Base-by-base conservation (phyloP, 768 basidiomycete genomes). In the Leccinellum albellum region DNA sequence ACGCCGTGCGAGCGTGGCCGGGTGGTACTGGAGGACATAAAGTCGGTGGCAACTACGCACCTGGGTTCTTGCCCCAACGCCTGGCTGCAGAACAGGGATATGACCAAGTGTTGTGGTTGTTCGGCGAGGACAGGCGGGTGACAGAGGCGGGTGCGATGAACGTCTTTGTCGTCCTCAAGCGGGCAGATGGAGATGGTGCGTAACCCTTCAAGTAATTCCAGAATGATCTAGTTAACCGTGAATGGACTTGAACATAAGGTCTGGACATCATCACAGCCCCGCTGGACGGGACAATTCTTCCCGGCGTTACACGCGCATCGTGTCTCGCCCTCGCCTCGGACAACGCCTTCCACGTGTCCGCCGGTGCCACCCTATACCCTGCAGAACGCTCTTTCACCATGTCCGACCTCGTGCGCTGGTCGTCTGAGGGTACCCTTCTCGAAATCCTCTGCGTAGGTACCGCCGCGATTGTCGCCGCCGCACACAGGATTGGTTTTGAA, bases 381-480 rank as follows among this genome's bases (percentile, higher is more conserved):
- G 71, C 76, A n/a, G 89, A 91, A 69, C 78, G 80, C 14, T 61
- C 75, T 3, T 71, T 91, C n/a, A 82, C 85, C 17, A 84, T 86
- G 67, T 56, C 69, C 4, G 82, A 91, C 53, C 65, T 91, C 76
- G 84, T 9, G 67, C 78, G 63, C 55, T 86, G 74, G 57, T 74
- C 82, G 9, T 64, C 79, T 55, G 73, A 81, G n/a, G 90, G 88
- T 12, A 76, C 73, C 13, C 79, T 98, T 10, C 78, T 87, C 21
- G 95, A 98, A 71, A 78, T 90, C 14, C 91, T 98, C 66, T 88
- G 89, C 47, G 82, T 89, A 31, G 94, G 95, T 69, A 91, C 88
- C 0, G 92, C 91, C 7, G 90, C 83, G 31, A 82, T 92, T 55
- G 86, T 94, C 53, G 86, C 80, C 28, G 81, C 87, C 3, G 82